Evolutionary conservation across 345 rosid genomes (phyloP), one percentile per base, ranked within the genome.

Genomic region (Clausena lansium): DNA sequence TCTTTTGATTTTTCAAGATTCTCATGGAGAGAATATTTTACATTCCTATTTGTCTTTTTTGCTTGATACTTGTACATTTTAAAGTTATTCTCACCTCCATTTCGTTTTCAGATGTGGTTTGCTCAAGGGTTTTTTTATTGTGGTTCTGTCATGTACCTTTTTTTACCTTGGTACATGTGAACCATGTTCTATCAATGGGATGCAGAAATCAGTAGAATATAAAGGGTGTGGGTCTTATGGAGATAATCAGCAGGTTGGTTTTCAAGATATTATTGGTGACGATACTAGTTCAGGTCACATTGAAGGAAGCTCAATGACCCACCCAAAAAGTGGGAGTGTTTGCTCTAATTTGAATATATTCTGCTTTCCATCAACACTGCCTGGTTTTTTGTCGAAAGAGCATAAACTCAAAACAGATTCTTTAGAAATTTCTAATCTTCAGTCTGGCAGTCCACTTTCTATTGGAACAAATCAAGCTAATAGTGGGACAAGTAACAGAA

Each of bases 321-420:
- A 22, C 15, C 52, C 45, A 55, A 77, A 68, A 66, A 70, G 71
- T 35, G 83, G 81, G 79, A 81, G 63, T 80, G 83, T 88, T 45
- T 89, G 93, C 79, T 71, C 83, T 9, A 75, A 67, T 82, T 85
- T 92, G 68, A 88, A 87, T 66, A 83, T 81, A 9, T 85, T 90
- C 78, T 88, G 91, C 85, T 88, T 90, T 82, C 97, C 89, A 77
- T 91, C 98, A 38, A 89, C 92, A 22, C 81, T 89, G 72, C 77
- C 81, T 63, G 89, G 85, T 62, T 79, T 85, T 80, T 75, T 75
- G 20, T 78, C 79, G 47, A 65, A 72, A 58, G 87, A 73, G 73
- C 75, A 60, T 52, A 69, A 67, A 33, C 71, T 39, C 38, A 68
- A 80, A 77, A 47, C 33, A 41, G 84, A 73, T 76, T 71, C 77